These are phyloP conservation scores for Neobulgaria alba DNA, from an alignment of 2,329 filamentous ascomycete species.

Conservation along the genomic window DNA sequence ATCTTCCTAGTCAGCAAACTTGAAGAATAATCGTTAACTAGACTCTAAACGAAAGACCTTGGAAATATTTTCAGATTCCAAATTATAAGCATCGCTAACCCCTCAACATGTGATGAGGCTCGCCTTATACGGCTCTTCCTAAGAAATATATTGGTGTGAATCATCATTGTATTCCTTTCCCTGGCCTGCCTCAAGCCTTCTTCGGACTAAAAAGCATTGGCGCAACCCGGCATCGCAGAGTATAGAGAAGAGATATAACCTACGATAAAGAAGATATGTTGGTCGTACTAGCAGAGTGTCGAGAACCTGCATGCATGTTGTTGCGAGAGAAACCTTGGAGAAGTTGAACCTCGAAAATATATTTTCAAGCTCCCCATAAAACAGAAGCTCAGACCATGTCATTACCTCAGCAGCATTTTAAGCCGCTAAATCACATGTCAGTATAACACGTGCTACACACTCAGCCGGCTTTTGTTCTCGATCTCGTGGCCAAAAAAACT, in stretches of 20 bases:
- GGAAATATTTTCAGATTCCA: conserved; percentile 15
- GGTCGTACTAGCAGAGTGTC: background rate
- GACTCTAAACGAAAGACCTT: no score
- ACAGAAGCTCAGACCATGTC: no score
- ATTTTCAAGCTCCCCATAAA: no score
- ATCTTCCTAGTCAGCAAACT: no score
- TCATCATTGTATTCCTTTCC: conserved; percentile 22
- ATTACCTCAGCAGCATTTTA: no score
- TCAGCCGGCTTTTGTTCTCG: no score
- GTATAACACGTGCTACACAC: no score
- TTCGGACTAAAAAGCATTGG: background rate
- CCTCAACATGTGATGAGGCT: conserved; percentile 14
- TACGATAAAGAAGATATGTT: background rate
- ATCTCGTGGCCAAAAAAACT: no score
- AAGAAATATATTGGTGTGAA: conserved; percentile 23
- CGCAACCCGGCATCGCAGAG: background rate
- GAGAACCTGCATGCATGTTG: background rate
- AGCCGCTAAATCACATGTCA: no score
- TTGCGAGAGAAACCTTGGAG: background rate
- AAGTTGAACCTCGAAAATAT: background rate
- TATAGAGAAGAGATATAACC: background rate
- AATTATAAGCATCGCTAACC: conserved; percentile 26
- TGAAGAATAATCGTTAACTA: no score
- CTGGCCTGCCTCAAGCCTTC: background rate
- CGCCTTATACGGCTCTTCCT: conserved; percentile 28